These are phyloP conservation scores for Annulohypoxylon stygium DNA, from an alignment of 495 filamentous ascomycete genomes.

Conservation along the genomic window DNA sequence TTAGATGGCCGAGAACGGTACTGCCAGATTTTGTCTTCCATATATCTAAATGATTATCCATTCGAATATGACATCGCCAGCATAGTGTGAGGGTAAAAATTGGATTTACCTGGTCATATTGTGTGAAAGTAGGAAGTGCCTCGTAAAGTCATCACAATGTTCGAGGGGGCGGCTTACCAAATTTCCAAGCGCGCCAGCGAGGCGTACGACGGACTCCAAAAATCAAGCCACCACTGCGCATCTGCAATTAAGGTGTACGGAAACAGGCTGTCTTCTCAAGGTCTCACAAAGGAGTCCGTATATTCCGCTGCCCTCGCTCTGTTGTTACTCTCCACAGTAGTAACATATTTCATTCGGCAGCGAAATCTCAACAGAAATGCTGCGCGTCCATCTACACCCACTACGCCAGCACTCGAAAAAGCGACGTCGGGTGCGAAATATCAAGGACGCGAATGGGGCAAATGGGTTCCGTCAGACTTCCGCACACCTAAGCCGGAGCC, in stretches of 20 bases:
- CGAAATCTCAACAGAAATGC: slow-evolving; percentile 25
- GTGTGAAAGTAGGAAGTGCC: background rate
- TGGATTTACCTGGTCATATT: background rate
- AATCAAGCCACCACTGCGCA: slow-evolving; percentile 14
- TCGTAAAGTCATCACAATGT: background rate
- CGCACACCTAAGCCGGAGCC: slow-evolving; percentile 74
- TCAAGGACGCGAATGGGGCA: slow-evolving; percentile 54
- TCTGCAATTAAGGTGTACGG: slow-evolving; percentile 20
- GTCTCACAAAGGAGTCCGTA: slow-evolving; percentile 5
- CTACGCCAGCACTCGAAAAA: slow-evolving; percentile 41
- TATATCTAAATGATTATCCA: slow-evolving; percentile 25
- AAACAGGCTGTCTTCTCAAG: slow-evolving; percentile 9
- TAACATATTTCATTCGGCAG: slow-evolving; percentile 34
- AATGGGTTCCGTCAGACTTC: slow-evolving; percentile 80
- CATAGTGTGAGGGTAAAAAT: background rate
- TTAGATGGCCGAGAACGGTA: slow-evolving; percentile 36
- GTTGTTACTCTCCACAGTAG: slow-evolving; percentile 30
- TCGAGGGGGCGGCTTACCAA: slow-evolving; percentile 17
- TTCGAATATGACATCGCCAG: background rate
- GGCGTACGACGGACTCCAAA: slow-evolving; percentile 18
- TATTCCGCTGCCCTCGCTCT: slow-evolving; percentile 27
- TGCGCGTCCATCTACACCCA: slow-evolving; percentile 42
- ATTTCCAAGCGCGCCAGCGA: slow-evolving; percentile 15
- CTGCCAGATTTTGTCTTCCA: background rate
- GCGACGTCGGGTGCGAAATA: slow-evolving; percentile 33